A percentile compares a stretch with the other conserved stretches of the same genome.
Evolutionary conservation across 2,329 filamentous ascomycete genomes (phyloP).

Genomic region (Bisporella sp.): DNA sequence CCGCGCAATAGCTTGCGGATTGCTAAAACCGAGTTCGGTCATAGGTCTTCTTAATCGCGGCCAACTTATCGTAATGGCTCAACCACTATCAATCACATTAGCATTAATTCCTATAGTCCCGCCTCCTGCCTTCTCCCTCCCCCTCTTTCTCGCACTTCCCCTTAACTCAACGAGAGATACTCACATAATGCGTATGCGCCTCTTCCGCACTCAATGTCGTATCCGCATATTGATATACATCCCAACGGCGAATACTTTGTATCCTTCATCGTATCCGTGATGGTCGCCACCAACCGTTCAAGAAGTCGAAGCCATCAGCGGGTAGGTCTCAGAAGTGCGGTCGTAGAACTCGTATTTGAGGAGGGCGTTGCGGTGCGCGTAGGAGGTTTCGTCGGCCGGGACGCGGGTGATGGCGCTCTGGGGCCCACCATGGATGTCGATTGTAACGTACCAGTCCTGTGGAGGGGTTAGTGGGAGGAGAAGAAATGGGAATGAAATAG

Average conservation of each 20-base stretch:
- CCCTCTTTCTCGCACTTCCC: too few relatives aligned
- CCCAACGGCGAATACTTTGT: constrained; percentile 4
- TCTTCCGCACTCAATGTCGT: constrained; percentile 6
- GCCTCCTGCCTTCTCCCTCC: too few relatives aligned
- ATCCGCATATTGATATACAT: constrained; percentile 17
- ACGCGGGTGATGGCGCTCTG: constrained; percentile 8
- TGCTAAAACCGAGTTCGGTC: constrained; percentile 12
- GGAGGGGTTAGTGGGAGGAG: background rate
- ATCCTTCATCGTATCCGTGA: constrained; percentile 1
- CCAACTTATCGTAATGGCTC: constrained; percentile 6
- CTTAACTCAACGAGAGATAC: too few relatives aligned
- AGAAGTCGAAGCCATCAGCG: background rate
- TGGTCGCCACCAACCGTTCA: background rate
- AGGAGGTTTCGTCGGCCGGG: constrained; percentile 5
- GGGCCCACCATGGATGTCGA: constrained; percentile 9
- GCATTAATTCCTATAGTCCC: too few relatives aligned
- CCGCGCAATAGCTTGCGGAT: constrained; percentile 1
- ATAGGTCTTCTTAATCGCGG: constrained; percentile 7
- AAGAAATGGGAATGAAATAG: too few relatives aligned
- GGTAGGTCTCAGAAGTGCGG: background rate
- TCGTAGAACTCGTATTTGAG: constrained; percentile 6
- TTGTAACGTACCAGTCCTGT: background rate
- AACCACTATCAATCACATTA: constrained; percentile 4
- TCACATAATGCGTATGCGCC: constrained; percentile 7
- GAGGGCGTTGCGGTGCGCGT: constrained; percentile 11